Conservation (phyloP, 306 rosid genomes). For the Lagenaria siceraria region DNA sequence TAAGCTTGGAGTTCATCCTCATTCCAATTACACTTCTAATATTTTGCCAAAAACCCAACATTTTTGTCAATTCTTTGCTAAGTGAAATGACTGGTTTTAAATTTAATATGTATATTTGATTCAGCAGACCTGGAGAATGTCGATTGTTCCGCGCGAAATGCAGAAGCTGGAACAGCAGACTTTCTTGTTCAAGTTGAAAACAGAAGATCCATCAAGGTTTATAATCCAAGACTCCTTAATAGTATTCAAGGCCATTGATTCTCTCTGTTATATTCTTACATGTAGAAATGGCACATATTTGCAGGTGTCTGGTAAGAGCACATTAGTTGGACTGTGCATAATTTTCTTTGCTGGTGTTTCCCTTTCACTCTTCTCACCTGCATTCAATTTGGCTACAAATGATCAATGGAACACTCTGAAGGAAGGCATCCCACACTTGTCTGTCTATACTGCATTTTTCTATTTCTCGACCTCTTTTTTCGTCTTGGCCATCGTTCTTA, state of each 20-base stretch:
- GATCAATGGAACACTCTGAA: conserved; percentile 76
- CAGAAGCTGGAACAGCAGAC: conserved; percentile 61
- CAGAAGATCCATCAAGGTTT: conserved; percentile 69
- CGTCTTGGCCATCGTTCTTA: conserved; percentile 50
- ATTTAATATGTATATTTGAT: conserved; percentile 18
- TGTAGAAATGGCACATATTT: background rate
- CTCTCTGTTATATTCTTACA: background rate
- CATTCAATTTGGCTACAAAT: conserved; percentile 87
- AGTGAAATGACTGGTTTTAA: background rate
- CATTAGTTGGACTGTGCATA: conserved; percentile 52
- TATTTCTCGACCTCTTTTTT: conserved; percentile 74
- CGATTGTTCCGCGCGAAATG: conserved; percentile 20
- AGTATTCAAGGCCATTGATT: background rate
- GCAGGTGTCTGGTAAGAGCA: conserved; percentile 74
- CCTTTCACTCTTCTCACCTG: conserved; percentile 86
- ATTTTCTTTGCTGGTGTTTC: conserved; percentile 69
- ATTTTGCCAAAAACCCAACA: no score
- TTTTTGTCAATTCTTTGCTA: background rate
- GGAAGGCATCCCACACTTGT: conserved; percentile 67
- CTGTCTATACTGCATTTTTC: conserved; percentile 75
- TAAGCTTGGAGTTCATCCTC: no score
- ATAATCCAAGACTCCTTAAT: background rate
- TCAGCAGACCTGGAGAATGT: conserved; percentile 32
- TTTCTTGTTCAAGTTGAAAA: conserved; percentile 67
- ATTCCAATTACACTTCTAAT: no score